Evolutionary conservation across 1,284 basidiomycete genomes (phyloP), one percentile per base, ranked within the genome.

Genomic region (Ustilago trichophora): DNA sequence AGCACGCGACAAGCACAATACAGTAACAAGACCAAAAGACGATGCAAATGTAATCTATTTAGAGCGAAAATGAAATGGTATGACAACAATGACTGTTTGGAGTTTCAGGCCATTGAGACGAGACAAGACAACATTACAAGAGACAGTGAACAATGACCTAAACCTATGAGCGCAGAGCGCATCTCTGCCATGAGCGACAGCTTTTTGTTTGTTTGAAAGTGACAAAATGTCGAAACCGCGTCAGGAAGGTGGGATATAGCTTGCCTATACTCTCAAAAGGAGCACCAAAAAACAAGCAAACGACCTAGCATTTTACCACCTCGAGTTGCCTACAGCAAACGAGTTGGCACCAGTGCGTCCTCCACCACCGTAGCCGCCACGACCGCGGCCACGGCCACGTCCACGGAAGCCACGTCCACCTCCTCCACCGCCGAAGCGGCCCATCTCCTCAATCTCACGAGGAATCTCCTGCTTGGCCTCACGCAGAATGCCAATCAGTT

Each of bases 401-500:
- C 75, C 64, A 19, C 76, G 58, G 55, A 53, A 63, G 33, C 70
- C 62, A 46, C 71, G 49, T 48, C 67, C 62, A 43, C 77, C 72
- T 33, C 78, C n/a, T n/a, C 76, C 73, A 32, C 78, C 78, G 22
- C 91, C 88, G 82, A 89, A 95, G 84, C 88, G 88, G 3, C 87
- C 87, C 92, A 98, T 96, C 84, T 98, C 91, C 82, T 93, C 90
- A 3, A 98, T 66, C 82, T 95, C 92, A 50, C 90, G 87, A 19
- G 95, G 93, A 22, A 98, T 85, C 44, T 87, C 85, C 27, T 93
- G 89, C 82, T 94, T 94, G 42, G 93, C 92, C 83, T 98, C 95
- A 68, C 87, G 86, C 65, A 98, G 84, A 74, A 98, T 97, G 70
- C 84, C 86, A 54, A 98, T 85, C 13, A 98, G 87, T 80, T 98